Base-by-base conservation (phyloP, 2,329 filamentous ascomycete species). In the Botrytis fragariae region DNA sequence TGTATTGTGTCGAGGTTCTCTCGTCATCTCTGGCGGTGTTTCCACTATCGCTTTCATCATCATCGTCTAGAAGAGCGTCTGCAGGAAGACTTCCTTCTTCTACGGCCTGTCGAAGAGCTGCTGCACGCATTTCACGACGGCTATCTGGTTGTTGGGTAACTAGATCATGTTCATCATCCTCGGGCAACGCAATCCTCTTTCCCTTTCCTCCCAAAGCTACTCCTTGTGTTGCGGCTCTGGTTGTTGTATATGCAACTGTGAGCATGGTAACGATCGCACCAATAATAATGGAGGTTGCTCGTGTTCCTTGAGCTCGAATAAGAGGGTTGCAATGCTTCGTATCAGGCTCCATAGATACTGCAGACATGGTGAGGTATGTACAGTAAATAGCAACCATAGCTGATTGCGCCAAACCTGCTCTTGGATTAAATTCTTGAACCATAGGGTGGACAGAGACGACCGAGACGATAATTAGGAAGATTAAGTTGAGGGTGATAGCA, bases 371-470 rank as follows among this genome's bases (percentile, higher is more conserved):
- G 72, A 99, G 89, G 81, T 99, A 99, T 61, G 96, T 98, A 88
- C 96, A 99, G 86, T 99, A 99, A 74, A 97, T 89, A 29, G 95
- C 94, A 62, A 99, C 96, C 89, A 98, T 98, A 75, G 96, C 95
- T 60, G 95, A 94, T 82, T 99, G 96, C n/a, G 96, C 96, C 74
- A 99, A 87, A 67, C 96, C 96, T 60, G 96, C 96, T 81, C 95
- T 94, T 65, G 95, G 90, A 83, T 99, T 99, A 81, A 91, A 91
- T 80, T 95, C 94, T 83, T 99, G 96, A 22, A 99, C 90, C 1
- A 88, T 89, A 1, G 96, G 95, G 81, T 98, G 95, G 75, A 99
- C 91, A 0, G 95, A 98, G 45, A 98, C 87, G 77, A 91, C 87
- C 0, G 94, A 97, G 75, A 97, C 90, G 74, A 89, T 86, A 68